Evolutionary conservation across 176 grass and related monocot genomes (phyloP).

Genomic region (Echinochloa phyllopogon): DNA sequence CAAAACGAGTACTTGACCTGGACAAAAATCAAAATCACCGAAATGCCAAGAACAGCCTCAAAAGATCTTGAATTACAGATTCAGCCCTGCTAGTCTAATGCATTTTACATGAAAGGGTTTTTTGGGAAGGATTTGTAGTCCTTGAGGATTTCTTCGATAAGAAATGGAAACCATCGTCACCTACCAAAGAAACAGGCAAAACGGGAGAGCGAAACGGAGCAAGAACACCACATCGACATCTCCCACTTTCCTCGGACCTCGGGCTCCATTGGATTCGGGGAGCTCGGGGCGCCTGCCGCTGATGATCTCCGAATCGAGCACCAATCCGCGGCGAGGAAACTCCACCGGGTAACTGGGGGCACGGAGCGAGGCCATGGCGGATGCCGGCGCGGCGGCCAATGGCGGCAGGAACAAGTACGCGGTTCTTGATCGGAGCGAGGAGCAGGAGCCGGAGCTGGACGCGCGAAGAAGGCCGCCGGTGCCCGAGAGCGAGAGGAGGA

Average conservation of each 20-base stretch:
- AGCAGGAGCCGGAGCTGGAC: constrained; percentile 19
- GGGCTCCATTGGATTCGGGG: constrained; percentile 35
- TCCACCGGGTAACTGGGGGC: constrained; percentile 1
- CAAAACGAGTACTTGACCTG: constrained; percentile 30
- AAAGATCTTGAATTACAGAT: not conserved
- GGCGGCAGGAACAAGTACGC: constrained; percentile 52
- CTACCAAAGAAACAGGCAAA: constrained; percentile 20
- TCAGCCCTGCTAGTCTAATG: not conserved
- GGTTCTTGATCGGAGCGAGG: constrained; percentile 44
- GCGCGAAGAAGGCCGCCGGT: constrained; percentile 1
- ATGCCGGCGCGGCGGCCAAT: constrained; percentile 8
- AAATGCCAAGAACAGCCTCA: not conserved
- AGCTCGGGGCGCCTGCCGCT: constrained; percentile 3
- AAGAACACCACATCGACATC: constrained; percentile 38
- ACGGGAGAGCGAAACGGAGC: constrained; percentile 26
- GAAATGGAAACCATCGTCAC: constrained; percentile 2
- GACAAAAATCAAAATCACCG: constrained; percentile 12
- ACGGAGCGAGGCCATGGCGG: constrained; percentile 36
- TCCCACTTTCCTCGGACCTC: constrained; percentile 53
- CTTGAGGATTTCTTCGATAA: not conserved
- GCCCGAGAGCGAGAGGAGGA: constrained; percentile 44
- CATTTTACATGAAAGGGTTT: not conserved
- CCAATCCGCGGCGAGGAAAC: not conserved
- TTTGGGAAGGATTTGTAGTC: not conserved
- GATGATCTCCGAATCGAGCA: constrained; percentile 38